A percentile compares a stretch with the other conserved stretches of the same genome.
phyloP scores from a whole-genome alignment of 2,329 filamentous ascomycete species.

The Plenodomus tracheiphilus region DNA sequence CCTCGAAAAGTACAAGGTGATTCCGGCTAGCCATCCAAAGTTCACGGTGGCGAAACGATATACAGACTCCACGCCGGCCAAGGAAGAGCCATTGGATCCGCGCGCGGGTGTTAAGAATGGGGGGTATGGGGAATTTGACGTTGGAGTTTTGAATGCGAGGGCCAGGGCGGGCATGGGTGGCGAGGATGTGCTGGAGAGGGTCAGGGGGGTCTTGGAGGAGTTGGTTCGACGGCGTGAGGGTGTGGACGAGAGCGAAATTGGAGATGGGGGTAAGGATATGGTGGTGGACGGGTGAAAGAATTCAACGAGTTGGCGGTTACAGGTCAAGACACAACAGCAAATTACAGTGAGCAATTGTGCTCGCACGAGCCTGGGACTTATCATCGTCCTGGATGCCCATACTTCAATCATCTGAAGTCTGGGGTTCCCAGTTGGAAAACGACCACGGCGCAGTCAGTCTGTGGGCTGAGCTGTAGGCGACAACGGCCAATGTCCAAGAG shows the following conservation, averaged over 20 bases:
- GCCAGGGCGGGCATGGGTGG: constrained; percentile 84
- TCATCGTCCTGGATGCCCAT: too few relatives aligned
- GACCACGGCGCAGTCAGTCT: too few relatives aligned
- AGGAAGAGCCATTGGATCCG: constrained; percentile 18
- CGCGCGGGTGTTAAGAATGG: constrained; percentile 47
- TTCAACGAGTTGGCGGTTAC: too few relatives aligned
- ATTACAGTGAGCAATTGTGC: too few relatives aligned
- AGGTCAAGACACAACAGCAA: too few relatives aligned
- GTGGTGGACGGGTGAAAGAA: constrained; percentile 21
- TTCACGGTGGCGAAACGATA: constrained; percentile 12
- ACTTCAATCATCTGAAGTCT: too few relatives aligned
- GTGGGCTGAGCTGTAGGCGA: too few relatives aligned
- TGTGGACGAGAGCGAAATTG: not conserved
- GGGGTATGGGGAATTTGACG: constrained; percentile 66
- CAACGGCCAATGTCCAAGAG: too few relatives aligned
- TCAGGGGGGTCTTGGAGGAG: constrained; percentile 58
- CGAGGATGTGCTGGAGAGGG: constrained; percentile 72
- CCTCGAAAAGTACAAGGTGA: constrained; percentile 36
- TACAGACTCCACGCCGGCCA: constrained; percentile 2
- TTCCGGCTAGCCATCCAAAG: constrained; percentile 31
- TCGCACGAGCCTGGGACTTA: too few relatives aligned
- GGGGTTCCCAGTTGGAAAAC: too few relatives aligned
- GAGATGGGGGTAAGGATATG: constrained; percentile 17
- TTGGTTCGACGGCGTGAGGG: constrained; percentile 23
- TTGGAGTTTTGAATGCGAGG: constrained; percentile 86